Conservation (phyloP, 2,329 filamentous ascomycete species). For the Diplodia intermedia region DNA sequence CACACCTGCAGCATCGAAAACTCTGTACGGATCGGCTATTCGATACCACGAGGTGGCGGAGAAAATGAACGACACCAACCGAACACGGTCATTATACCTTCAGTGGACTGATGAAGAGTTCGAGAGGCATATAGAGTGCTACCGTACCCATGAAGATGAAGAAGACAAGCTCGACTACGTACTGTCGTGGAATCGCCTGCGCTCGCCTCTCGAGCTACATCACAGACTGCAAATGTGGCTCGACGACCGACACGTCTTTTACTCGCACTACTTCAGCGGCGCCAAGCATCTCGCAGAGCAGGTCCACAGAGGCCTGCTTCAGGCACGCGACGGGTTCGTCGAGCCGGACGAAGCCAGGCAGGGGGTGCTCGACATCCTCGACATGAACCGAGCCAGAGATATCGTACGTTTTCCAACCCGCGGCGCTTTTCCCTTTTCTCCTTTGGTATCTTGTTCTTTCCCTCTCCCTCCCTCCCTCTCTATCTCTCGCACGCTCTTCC, state of each 20-base stretch:
- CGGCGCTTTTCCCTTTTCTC: too few relatives aligned
- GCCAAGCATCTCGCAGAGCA: neutral
- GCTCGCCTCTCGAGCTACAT: neutral
- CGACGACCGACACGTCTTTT: neutral
- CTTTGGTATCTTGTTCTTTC: too few relatives aligned
- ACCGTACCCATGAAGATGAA: neutral
- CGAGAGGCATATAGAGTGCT: neutral
- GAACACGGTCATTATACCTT: neutral
- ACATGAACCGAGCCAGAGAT: neutral
- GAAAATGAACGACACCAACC: neutral
- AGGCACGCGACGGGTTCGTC: neutral
- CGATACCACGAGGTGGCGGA: neutral
- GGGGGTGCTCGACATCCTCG: neutral
- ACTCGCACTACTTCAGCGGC: neutral
- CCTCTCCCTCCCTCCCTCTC: too few relatives aligned
- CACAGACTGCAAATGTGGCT: neutral
- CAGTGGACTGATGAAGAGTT: neutral
- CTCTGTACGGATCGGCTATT: neutral
- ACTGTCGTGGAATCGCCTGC: neutral
- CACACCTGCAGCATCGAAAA: neutral
- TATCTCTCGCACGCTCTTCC: neutral
- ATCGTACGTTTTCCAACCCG: neutral
- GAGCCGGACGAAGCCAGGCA: neutral
- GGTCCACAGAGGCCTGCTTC: neutral
- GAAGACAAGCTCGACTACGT: neutral